phyloP scores from a whole-genome alignment of 2,329 filamentous ascomycete genomes.

The Pestalotiopsis sp. region DNA sequence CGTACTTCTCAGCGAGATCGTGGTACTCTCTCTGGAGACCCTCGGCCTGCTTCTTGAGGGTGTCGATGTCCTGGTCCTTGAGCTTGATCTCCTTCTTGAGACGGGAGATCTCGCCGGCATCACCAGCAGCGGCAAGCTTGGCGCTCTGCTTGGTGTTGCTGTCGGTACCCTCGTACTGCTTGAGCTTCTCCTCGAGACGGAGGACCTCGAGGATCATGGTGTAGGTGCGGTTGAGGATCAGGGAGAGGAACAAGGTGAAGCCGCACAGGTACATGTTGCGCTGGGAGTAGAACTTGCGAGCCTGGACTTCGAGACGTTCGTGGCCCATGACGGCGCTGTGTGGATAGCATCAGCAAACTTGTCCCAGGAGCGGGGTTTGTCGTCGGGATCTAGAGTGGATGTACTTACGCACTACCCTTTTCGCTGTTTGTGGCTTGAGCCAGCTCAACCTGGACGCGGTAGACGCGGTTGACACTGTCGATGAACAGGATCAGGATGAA shows the following conservation, averaged over 20 bases:
- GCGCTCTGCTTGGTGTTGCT: slow-evolving; percentile 66
- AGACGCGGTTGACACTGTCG: slow-evolving; percentile 94
- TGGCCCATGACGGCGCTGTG: slow-evolving; percentile 73
- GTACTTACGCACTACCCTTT: slow-evolving; percentile 49
- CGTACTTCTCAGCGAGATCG: slow-evolving; percentile 81
- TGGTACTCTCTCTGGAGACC: slow-evolving; percentile 85
- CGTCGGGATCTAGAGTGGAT: background rate
- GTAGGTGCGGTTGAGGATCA: slow-evolving; percentile 99
- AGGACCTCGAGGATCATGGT: slow-evolving; percentile 94
- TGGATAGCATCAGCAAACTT: background rate
- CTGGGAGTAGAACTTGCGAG: slow-evolving; percentile 99
- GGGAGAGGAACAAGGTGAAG: slow-evolving; percentile 97
- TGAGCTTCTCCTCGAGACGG: slow-evolving; percentile 88
- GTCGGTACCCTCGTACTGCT: slow-evolving; percentile 72
- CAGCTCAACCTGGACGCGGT: slow-evolving; percentile 92
- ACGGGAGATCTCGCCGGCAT: slow-evolving; percentile 72
- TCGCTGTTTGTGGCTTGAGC: slow-evolving; percentile 68
- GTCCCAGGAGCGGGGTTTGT: background rate
- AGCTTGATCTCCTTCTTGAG: slow-evolving; percentile 73
- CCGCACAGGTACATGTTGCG: slow-evolving; percentile 99
- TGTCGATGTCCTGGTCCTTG: slow-evolving; percentile 83
- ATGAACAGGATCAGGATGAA: slow-evolving; percentile 98
- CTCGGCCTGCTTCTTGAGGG: slow-evolving; percentile 89
- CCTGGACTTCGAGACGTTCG: slow-evolving; percentile 97
- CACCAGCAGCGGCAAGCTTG: slow-evolving; percentile 73